Evolutionary conservation across 352 stramenopile genomes (phyloP).

Genomic region (Globisporangium paroecandrum): DNA sequence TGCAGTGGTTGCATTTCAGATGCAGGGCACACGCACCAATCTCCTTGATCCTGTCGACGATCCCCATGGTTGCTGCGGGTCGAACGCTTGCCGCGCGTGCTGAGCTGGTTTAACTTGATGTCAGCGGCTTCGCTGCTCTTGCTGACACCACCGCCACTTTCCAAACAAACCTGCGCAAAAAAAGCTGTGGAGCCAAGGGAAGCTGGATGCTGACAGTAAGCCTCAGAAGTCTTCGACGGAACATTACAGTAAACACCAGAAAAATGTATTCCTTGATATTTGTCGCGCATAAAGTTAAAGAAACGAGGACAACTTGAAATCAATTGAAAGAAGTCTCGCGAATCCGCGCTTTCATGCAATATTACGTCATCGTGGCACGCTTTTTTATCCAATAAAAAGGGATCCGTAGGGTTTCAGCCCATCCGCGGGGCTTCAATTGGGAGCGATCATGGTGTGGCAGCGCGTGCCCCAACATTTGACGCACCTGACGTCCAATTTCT

Average conservation of each 20-base stretch:
- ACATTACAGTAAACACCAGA: no score
- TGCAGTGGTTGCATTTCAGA: neutral
- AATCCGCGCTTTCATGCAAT: neutral
- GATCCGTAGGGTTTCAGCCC: neutral
- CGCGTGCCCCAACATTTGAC: conserved; percentile 12
- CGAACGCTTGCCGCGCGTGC: neutral
- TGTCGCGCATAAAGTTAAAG: no score
- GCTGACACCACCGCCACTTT: neutral
- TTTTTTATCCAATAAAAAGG: neutral
- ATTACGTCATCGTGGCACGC: neutral
- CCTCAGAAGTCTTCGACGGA: no score
- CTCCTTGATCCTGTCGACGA: conserved; percentile 93
- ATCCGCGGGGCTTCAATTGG: neutral
- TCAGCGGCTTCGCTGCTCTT: neutral
- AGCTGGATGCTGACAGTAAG: no score
- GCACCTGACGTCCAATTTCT: neutral
- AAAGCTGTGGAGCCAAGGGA: neutral
- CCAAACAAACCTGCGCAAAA: neutral
- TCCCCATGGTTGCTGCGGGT: conserved; percentile 70
- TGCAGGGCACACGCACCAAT: conserved; percentile 61
- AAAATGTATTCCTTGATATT: no score
- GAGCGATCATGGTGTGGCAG: neutral
- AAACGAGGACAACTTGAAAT: no score
- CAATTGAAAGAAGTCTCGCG: neutral
- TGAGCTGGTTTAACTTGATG: neutral